These are phyloP conservation scores for Boletus sp. DNA, from an alignment of 768 basidiomycete species.

Conservation along the genomic window DNA sequence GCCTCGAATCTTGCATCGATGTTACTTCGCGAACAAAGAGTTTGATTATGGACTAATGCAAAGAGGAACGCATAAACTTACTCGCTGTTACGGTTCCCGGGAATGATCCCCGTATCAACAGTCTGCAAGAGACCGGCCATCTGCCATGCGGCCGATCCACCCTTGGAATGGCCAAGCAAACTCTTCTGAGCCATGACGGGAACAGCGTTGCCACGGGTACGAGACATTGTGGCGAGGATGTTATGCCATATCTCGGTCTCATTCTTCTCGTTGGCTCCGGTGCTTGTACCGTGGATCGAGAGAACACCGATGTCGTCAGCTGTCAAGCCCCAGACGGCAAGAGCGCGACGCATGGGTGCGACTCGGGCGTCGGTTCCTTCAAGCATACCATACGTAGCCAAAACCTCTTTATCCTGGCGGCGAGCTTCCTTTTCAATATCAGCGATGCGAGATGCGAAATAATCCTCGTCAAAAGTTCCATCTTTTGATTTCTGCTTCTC, in stretches of 20 bases:
- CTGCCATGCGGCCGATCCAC: constrained; percentile 98
- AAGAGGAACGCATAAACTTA: constrained; percentile 42
- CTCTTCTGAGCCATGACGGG: constrained; percentile 98
- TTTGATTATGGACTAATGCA: background rate
- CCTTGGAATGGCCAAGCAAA: constrained; percentile 95
- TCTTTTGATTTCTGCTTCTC: constrained; percentile 54
- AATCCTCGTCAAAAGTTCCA: constrained; percentile 56
- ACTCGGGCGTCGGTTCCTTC: constrained; percentile 82
- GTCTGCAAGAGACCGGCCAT: constrained; percentile 89
- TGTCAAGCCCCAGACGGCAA: constrained; percentile 94
- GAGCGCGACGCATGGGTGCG: constrained; percentile 88
- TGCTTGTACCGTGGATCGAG: constrained; percentile 88
- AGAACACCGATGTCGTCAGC: constrained; percentile 90
- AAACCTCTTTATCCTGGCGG: constrained; percentile 88
- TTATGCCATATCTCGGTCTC: constrained; percentile 97
- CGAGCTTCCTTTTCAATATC: constrained; percentile 88
- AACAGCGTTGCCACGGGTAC: constrained; percentile 93
- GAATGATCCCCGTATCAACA: constrained; percentile 80
- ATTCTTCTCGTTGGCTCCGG: constrained; percentile 91
- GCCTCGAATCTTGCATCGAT: constrained; percentile 90
- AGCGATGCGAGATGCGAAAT: constrained; percentile 71
- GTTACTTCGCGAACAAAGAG: constrained; percentile 51
- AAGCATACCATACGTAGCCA: constrained; percentile 95
- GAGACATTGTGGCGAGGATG: constrained; percentile 82
- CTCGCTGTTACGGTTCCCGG: constrained; percentile 96